A percentile compares a stretch with the other conserved stretches of the same genome.
These are phyloP conservation scores for bread wheat (Triticum aestivum) DNA, from an alignment of 176 grass and related monocot genomes.

Conservation along the genomic window IWGSC_CS_RefSeq_v2.1 NC_057811.1:485030695-485031194, in stretches of 20 bases:
- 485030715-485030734: slow-evolving; percentile 65
- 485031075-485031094: slow-evolving; percentile 94
- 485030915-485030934: slow-evolving; percentile 69
- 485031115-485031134: slow-evolving; percentile 89
- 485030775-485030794: slow-evolving; percentile 75
- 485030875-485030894: slow-evolving; percentile 52
- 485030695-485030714: slow-evolving; percentile 85
- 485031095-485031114: slow-evolving; percentile 86
- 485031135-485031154: slow-evolving; percentile 92
- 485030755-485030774: slow-evolving; percentile 59
- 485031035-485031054: slow-evolving; percentile 63
- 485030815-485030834: slow-evolving; percentile 69
- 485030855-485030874: slow-evolving; percentile 63
- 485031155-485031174: slow-evolving; percentile 94
- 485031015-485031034: slow-evolving; percentile 51
- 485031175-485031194: slow-evolving; percentile 93
- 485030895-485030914: slow-evolving; percentile 18
- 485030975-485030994: slow-evolving; percentile 81
- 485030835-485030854: slow-evolving; percentile 59
- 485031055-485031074: slow-evolving; percentile 95
- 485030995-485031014: slow-evolving; percentile 57
- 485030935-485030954: slow-evolving; percentile 74
- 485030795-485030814: slow-evolving; percentile 63
- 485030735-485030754: slow-evolving; percentile 53
- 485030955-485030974: slow-evolving; percentile 69